Percentiles rank a stretch among this genome's conserved stretches.
Evolutionary conservation across 257 asterid genomes (phyloP).

Genomic region (Solanum sejunctum): DNA sequence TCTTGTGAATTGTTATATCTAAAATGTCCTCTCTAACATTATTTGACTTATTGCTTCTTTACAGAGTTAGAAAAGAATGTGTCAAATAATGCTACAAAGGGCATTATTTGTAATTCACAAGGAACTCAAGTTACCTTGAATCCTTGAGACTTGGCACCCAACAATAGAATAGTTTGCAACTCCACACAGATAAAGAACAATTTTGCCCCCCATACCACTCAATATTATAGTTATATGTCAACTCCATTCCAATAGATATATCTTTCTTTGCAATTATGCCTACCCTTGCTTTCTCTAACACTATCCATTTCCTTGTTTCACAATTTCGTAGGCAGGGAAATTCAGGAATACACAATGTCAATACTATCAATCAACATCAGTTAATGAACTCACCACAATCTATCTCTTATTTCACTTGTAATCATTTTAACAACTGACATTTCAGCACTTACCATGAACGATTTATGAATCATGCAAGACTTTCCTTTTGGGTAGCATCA

Average conservation of each 20-base stretch:
- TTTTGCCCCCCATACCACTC: constrained; percentile 85
- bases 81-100: neutral
- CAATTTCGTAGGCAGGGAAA: constrained; percentile 72
- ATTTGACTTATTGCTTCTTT: too few species aligned
- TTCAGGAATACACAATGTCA: neutral
- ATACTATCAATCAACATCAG: neutral
- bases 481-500: constrained; percentile 75
- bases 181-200: constrained; percentile 84
- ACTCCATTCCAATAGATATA: constrained; percentile 54
- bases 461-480: constrained; percentile 82
- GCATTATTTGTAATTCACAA: neutral
- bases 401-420: neutral
- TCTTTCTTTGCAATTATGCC: constrained; percentile 79
- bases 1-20: too few species aligned
- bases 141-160: constrained; percentile 79
- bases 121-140: constrained; percentile 50
- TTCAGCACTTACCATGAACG: constrained; percentile 67
- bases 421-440: neutral
- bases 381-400: neutral
- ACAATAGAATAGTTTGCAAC: constrained; percentile 62
- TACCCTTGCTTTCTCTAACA: constrained; percentile 67
- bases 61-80: too few species aligned
- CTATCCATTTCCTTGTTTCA: constrained; percentile 96
- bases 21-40: too few species aligned
- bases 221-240: constrained; percentile 75